A percentile compares a stretch with the other conserved stretches of the same genome.
Conservation (phyloP, 108 stramenopile genomes). For the Craspedostauros australis region DNA sequence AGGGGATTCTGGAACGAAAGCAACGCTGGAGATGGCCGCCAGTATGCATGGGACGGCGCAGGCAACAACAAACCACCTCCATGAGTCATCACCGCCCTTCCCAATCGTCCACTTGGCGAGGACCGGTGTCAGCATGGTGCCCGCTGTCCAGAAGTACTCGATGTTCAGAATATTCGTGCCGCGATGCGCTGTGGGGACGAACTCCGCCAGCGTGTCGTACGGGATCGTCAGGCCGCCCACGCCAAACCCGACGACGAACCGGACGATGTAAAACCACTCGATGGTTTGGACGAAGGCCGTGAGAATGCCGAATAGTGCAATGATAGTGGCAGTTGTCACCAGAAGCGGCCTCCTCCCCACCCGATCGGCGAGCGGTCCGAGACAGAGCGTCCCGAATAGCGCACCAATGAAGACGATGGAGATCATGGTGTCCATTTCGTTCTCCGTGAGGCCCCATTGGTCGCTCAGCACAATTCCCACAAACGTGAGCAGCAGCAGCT, state of each 20-base stretch:
- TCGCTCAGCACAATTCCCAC: conserved; percentile 51
- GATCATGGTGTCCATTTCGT: conserved; percentile 57
- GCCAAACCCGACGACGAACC: conserved; percentile 74
- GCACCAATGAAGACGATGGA: conserved; percentile 69
- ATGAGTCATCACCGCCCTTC: conserved; percentile 27
- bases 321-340: conserved; percentile 47
- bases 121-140: conserved; percentile 53
- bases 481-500: conserved; percentile 69
- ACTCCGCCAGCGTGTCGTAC: conserved; percentile 79
- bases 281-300: conserved; percentile 48
- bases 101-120: conserved; percentile 54
- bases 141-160: conserved; percentile 83
- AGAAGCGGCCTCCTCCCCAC: conserved; percentile 75
- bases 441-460: conserved; percentile 53
- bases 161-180: conserved; percentile 57
- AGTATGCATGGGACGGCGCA: conserved; percentile 62
- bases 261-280: conserved; percentile 25
- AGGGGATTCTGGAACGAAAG: conserved; percentile 71
- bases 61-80: conserved; percentile 59
- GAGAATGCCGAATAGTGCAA: conserved; percentile 54
- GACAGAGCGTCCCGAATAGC: conserved; percentile 56
- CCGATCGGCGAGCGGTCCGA: conserved; percentile 75
- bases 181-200: conserved; percentile 41
- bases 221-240: conserved; percentile 52
- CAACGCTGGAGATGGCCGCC: conserved; percentile 46